These are phyloP conservation scores for Xylaria arbuscula DNA, from an alignment of 2,329 filamentous ascomycete genomes.

Conservation along the genomic window DNA sequence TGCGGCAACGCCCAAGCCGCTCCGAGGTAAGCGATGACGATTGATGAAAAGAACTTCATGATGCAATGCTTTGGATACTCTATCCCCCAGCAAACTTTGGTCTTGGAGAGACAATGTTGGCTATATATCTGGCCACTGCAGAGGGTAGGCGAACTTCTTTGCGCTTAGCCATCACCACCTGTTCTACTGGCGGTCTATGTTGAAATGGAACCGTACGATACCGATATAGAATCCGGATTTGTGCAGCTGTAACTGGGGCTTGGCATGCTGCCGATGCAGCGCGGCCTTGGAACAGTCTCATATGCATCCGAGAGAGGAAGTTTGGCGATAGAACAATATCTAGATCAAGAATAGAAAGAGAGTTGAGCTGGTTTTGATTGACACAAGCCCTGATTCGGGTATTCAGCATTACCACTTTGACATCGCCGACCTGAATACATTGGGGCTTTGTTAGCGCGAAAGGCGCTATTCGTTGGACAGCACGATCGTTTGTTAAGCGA, in stretches of 20 bases:
- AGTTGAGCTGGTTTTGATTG: neutral
- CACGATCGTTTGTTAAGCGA: neutral
- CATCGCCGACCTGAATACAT: neutral
- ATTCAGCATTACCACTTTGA: neutral
- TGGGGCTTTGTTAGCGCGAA: neutral
- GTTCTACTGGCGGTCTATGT: neutral
- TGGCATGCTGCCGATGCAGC: conserved; percentile 26
- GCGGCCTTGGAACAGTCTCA: conserved; percentile 14
- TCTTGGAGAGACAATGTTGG: neutral
- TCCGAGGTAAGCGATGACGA: conserved; percentile 9
- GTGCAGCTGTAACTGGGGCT: conserved; percentile 1
- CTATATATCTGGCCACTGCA: conserved; percentile 12
- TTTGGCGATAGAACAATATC: neutral
- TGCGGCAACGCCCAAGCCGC: conserved; percentile 8
- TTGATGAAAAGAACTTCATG: conserved; percentile 15
- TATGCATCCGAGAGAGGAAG: conserved; percentile 1
- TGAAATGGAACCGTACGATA: conserved; percentile 6
- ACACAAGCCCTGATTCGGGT: neutral
- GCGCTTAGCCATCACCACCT: neutral
- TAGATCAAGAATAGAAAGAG: neutral
- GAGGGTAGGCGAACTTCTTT: neutral
- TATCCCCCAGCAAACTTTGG: neutral
- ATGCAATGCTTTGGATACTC: conserved; percentile 8
- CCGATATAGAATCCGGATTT: conserved; percentile 19
- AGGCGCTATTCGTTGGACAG: neutral